A percentile compares a stretch with the other conserved stretches of the same genome.
Conservation (phyloP, 2,329 filamentous ascomycete species). For the Diaporthe ampelina region DNA sequence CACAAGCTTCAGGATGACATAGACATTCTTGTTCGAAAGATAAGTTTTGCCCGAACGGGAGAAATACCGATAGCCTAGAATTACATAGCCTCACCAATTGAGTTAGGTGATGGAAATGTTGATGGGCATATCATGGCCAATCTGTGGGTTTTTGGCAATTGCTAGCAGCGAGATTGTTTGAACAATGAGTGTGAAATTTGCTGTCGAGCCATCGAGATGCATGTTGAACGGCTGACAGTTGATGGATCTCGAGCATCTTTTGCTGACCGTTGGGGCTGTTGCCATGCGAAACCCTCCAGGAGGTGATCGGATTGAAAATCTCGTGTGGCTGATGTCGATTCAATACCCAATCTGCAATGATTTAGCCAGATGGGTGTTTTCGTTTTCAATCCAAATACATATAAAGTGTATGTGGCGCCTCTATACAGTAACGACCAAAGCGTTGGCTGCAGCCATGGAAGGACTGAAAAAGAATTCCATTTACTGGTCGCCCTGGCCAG, state of each 20-base stretch:
- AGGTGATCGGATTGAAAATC: neutral
- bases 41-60: neutral
- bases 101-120: no score
- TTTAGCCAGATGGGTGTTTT: neutral
- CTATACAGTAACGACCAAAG: no score
- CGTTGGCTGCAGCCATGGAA: no score
- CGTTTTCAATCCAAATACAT: no score
- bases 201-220: neutral
- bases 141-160: no score
- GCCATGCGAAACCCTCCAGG: neutral
- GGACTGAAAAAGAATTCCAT: no score
- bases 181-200: neutral
- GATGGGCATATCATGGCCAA: no score
- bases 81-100: no score
- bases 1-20: neutral
- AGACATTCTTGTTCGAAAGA: neutral
- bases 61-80: neutral
- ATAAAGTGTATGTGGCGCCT: no score
- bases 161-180: neutral
- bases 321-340: neutral
- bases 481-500: neutral
- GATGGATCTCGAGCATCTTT: neutral
- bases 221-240: neutral
- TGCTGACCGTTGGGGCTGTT: neutral
- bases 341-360: neutral